Evolutionary conservation across 2,329 filamentous ascomycete genomes (phyloP).

Genomic region (Alternaria sp.): DNA sequence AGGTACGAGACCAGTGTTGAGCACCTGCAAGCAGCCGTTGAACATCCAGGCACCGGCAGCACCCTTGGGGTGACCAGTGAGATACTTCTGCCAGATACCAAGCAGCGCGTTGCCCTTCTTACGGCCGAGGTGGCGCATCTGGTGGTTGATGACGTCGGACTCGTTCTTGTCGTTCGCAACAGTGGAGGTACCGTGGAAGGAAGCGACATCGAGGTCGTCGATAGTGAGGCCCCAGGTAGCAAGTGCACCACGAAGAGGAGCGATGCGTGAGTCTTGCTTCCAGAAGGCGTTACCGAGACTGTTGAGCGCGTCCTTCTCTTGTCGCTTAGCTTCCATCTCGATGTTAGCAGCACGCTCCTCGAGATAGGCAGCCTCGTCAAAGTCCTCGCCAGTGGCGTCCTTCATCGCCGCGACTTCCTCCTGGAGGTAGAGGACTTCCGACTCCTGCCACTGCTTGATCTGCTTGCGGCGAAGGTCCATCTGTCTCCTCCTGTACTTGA

Average conservation of each 20-base stretch:
- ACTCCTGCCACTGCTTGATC: slow-evolving; percentile 96
- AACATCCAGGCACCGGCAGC: slow-evolving; percentile 99
- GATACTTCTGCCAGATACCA: slow-evolving; percentile 99
- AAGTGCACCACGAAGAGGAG: slow-evolving; percentile 91
- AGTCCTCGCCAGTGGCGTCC: slow-evolving; percentile 65
- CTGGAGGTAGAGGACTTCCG: slow-evolving; percentile 88
- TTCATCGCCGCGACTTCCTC: slow-evolving; percentile 94
- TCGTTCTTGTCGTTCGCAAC: slow-evolving; percentile 99
- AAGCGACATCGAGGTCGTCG: slow-evolving; percentile 92
- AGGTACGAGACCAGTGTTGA: slow-evolving; percentile 91
- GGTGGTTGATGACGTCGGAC: slow-evolving; percentile 94
- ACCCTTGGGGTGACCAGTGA: slow-evolving; percentile 98
- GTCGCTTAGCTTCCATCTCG: slow-evolving; percentile 82
- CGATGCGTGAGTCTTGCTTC: slow-evolving; percentile 93
- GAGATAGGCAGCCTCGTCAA: slow-evolving; percentile 84
- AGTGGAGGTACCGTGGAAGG: slow-evolving; percentile 98
- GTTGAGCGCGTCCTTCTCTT: slow-evolving; percentile 90
- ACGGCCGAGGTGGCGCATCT: slow-evolving; percentile 91
- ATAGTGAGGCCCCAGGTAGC: slow-evolving; percentile 98
- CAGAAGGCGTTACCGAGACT: slow-evolving; percentile 99
- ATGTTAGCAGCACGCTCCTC: slow-evolving; percentile 86
- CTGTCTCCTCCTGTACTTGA: slow-evolving; percentile 95
- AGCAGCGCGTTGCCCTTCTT: slow-evolving; percentile 95
- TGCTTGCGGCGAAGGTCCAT: slow-evolving; percentile 92
- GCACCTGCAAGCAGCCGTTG: slow-evolving; percentile 94